phyloP scores from a whole-genome alignment of 108 stramenopile genomes.

The Fragilariopsis cylindrus region DNA sequence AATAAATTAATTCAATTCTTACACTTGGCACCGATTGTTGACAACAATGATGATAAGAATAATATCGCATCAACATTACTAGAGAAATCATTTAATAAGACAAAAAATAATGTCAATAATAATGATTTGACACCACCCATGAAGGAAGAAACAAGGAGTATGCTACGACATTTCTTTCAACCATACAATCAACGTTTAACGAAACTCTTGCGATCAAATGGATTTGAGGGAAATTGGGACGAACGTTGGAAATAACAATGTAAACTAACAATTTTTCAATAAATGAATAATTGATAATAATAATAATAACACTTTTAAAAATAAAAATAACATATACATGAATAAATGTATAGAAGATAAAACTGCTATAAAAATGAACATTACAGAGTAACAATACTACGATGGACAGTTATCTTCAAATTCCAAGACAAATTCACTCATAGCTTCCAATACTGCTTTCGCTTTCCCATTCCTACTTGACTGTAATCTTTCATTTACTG shows the following conservation, averaged over 20 bases:
- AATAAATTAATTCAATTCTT: constrained; percentile 22
- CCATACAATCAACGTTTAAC: constrained; percentile 35
- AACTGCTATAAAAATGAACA: neutral
- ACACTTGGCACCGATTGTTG: constrained; percentile 14
- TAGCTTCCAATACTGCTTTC: constrained; percentile 24
- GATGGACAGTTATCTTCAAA: constrained; percentile 24
- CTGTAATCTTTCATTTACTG: constrained; percentile 39
- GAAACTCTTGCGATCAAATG: constrained; percentile 21
- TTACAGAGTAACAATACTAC: neutral
- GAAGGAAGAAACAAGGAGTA: constrained; percentile 24
- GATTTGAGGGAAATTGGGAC: constrained; percentile 33
- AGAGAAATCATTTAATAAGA: neutral
- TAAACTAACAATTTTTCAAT: neutral
- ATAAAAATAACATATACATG: neutral
- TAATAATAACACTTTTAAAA: neutral
- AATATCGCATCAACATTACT: neutral
- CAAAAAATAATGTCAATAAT: neutral
- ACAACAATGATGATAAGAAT: neutral
- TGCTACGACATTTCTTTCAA: constrained; percentile 27
- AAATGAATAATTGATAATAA: neutral
- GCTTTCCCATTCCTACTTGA: constrained; percentile 30
- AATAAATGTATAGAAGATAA: neutral
- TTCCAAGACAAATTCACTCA: constrained; percentile 45
- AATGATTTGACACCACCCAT: constrained; percentile 7
- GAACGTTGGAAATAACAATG: constrained; percentile 22